Base-by-base conservation (phyloP, 805 yeast species). In the Hanseniaspora osmophila region DNA sequence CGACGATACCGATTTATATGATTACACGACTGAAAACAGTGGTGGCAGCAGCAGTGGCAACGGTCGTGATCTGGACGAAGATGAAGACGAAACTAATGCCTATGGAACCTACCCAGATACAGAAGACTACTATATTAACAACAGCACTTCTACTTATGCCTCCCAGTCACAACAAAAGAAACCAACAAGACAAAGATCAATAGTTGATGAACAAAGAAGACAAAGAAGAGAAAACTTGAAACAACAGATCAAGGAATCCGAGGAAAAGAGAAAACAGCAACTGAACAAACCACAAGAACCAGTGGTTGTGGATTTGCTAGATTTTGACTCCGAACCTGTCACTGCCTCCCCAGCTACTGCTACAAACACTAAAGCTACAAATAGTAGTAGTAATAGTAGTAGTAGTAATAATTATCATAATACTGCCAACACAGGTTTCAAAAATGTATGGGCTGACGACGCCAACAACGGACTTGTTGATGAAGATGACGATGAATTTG, bases 201-300 rank as follows among this genome's bases (percentile, higher is more conserved):
- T 50, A 30, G 50, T 58, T 17, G 65, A 61, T 37, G 60, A 61
- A 50, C 65, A 62, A 47, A 55, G 66, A 50, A 59, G 59, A 40
- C 64, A 62, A 47, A 58, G 65, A 49, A 58, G 66, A 46, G 65
- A 61, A 45, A 51, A 61, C n/a, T 50, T 62, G 30, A 58, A 62
- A 38, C 63, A 61, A 43, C 56, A 60, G 45, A 61, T 62, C 43
- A 60, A 55, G 46, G 50, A 51, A 19, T 58, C 59, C 29, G 64
- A 62, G 48, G 54, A 53, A 41, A 61, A 60, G 46, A 54, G 64
- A 38, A 59, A 61, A 47, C 51, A 53, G 22, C 48, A 54, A 16
- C 44, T 54, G 38, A 18, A 45, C 17, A n/a, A 42, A n/a, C 35
- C 37, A 6, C 48, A 55, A 22, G 50, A 54, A 44, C 52, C 56